These are phyloP conservation scores for Delphinella strobiligena DNA, from an alignment of 2,329 filamentous ascomycete genomes.

Conservation along the genomic window DNA sequence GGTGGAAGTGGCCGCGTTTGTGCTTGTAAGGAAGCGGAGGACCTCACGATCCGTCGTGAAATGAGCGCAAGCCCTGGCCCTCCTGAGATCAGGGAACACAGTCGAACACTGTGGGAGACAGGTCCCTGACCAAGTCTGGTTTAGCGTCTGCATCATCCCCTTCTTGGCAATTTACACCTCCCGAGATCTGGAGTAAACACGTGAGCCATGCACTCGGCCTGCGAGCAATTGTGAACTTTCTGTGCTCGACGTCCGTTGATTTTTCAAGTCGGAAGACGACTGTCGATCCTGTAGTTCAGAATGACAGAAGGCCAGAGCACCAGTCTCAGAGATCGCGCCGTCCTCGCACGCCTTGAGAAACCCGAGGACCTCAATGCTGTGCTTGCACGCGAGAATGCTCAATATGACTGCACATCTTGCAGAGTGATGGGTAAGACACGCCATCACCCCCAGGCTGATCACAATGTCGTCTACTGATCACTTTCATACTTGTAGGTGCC, in stretches of 20 bases:
- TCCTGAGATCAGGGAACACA: not conserved
- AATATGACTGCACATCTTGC: slow-evolving; percentile 22
- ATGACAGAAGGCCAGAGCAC: not conserved
- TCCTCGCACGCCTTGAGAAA: not conserved
- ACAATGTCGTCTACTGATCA: not conserved
- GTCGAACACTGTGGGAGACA: too few relatives aligned
- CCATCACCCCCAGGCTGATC: not conserved
- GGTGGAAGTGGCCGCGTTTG: not conserved
- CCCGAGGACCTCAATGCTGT: slow-evolving; percentile 13
- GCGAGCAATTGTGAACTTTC: too few relatives aligned
- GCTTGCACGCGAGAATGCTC: slow-evolving; percentile 37
- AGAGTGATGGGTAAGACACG: slow-evolving; percentile 18
- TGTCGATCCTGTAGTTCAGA: too few relatives aligned
- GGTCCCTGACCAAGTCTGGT: not conserved
- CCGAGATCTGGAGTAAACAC: too few relatives aligned
- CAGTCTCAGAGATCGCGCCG: not conserved
- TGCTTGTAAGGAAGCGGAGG: not conserved
- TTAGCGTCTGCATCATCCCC: not conserved
- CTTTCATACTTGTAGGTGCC: slow-evolving; percentile 24
- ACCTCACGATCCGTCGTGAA: too few relatives aligned
- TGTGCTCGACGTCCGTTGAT: too few relatives aligned
- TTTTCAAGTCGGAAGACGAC: too few relatives aligned
- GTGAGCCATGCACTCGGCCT: too few relatives aligned
- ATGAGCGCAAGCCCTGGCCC: not conserved
- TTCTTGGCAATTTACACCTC: too few relatives aligned